A percentile compares a stretch with the other conserved stretches of the same genome.
Evolutionary conservation across 2,329 filamentous ascomycete genomes (phyloP).

Genomic region (Colletotrichum sp.): DNA sequence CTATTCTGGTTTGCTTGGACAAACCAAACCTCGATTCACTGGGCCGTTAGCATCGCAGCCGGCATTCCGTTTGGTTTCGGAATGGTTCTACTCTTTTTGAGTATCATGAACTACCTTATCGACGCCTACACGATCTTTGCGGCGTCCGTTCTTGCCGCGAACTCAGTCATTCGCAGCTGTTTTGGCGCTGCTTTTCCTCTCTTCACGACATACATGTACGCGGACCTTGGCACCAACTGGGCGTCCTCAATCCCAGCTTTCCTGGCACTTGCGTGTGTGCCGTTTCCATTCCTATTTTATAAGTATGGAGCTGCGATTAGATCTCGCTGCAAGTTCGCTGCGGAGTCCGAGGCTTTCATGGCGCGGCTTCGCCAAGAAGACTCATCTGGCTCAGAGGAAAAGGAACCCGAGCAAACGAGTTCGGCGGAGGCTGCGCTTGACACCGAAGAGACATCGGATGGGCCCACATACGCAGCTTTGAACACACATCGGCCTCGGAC

Average conservation of each 20-base stretch:
- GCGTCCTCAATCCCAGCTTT: constrained; percentile 76
- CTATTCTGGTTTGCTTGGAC: constrained; percentile 66
- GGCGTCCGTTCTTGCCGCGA: constrained; percentile 76
- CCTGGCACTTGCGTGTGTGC: constrained; percentile 72
- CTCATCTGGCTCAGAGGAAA: not conserved
- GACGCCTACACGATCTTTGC: constrained; percentile 73
- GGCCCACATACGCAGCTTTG: not conserved
- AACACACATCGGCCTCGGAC: not conserved
- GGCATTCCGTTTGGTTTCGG: constrained; percentile 37
- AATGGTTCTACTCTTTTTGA: constrained; percentile 59
- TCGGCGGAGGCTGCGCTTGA: not conserved
- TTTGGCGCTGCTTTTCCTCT: constrained; percentile 77
- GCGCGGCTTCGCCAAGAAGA: constrained; percentile 38
- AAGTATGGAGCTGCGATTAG: constrained; percentile 65
- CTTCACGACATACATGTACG: constrained; percentile 67
- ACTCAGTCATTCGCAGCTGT: constrained; percentile 71
- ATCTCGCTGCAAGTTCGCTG: constrained; percentile 59
- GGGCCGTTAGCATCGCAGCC: constrained; percentile 47
- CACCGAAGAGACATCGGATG: not conserved
- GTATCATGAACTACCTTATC: constrained; percentile 59
- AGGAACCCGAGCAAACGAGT: constrained; percentile 21
- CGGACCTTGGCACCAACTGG: constrained; percentile 74
- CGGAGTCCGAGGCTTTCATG: constrained; percentile 65
- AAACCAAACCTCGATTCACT: constrained; percentile 52
- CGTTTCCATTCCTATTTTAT: constrained; percentile 78